Evolutionary conservation across 2,329 filamentous ascomycete species (phyloP).

Genomic region (Fusarium pseudograminearum): DNA sequence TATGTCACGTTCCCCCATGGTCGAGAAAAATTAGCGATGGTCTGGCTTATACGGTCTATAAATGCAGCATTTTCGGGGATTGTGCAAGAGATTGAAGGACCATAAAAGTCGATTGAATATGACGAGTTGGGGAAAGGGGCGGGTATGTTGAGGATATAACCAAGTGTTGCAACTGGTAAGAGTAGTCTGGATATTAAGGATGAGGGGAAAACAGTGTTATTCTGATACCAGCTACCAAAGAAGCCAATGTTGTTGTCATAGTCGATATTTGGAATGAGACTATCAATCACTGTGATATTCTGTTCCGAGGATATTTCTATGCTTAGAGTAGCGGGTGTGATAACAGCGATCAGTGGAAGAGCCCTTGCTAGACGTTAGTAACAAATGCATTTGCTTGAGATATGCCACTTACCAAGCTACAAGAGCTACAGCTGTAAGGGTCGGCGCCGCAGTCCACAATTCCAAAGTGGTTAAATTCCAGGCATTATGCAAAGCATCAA

Average conservation of each 20-base stretch:
- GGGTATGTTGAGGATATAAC: neutral
- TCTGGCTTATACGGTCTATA: rapidly evolving
- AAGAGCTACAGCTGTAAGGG: neutral
- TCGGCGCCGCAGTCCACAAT: slow-evolving; percentile 2
- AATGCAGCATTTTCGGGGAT: neutral
- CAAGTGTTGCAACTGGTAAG: neutral
- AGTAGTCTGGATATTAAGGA: neutral
- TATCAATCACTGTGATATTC: neutral
- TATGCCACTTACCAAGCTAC: slow-evolving; percentile 10
- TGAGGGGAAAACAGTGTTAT: neutral
- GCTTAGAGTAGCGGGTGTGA: neutral
- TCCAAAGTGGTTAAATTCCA: slow-evolving; percentile 6
- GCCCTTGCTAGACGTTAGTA: neutral
- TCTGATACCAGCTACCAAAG: rapidly evolving
- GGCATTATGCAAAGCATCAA: neutral
- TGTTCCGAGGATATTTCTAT: neutral
- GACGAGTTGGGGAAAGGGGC: slow-evolving; percentile 22
- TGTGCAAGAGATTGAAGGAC: slow-evolving; percentile 3
- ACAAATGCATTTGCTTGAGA: no score
- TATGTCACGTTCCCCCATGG: neutral
- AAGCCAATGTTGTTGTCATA: neutral
- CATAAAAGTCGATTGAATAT: slow-evolving; percentile 5
- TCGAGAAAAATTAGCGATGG: rapidly evolving
- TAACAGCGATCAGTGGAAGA: slow-evolving; percentile 7
- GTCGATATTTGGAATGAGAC: neutral